Evolutionary conservation across 805 yeast genomes (phyloP), one percentile per base, ranked within the genome.

Genomic region (Cyberlindnera veronae): DNA sequence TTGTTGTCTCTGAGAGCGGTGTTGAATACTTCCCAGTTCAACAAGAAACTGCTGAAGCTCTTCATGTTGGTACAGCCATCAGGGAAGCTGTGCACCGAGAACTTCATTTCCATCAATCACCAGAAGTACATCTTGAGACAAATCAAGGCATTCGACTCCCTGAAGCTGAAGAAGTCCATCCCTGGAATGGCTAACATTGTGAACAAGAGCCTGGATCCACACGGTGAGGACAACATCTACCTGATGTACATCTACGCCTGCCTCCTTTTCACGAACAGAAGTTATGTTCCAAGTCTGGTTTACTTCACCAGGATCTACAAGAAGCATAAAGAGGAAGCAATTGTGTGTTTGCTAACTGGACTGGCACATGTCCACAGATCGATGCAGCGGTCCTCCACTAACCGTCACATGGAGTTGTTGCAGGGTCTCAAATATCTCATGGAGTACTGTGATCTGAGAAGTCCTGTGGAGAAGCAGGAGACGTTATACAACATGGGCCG

Each of bases 71-170:
- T 84, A 33, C 77, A 84, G 44, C 66, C 82, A 1, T 71, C 84
- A 0, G 89, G 91, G 0, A 66, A 68, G 21, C 65, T 64, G 6
- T 75, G 84, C 1, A 64, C 76, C 52, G 82, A 77, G 12, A 69
- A 75, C 14, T 77, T 83, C 55, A 81, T 86, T 36, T 81, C 84
- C 34, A 79, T 87, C 26, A 85, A 87, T 46, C 91, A 87, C 55
- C 98, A 91, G 54, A 93, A 93, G 60, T 91, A 80, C 57, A 81
- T 91, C 47, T 65, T 93, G 45, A 77, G 99, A 50, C 97, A 90
- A 52, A 69, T 91, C 48, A 93, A 91, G 57, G 95, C 96, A 0
- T 80, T 77, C 58, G 99, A 93, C 58, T 76, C 93, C 3, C 54
- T 83, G 13, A 71, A 78, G 22, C 56, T 60, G 36, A 68, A 69